Conservation (phyloP, 345 rosid species). For the Limnanthes douglasii region DNA sequence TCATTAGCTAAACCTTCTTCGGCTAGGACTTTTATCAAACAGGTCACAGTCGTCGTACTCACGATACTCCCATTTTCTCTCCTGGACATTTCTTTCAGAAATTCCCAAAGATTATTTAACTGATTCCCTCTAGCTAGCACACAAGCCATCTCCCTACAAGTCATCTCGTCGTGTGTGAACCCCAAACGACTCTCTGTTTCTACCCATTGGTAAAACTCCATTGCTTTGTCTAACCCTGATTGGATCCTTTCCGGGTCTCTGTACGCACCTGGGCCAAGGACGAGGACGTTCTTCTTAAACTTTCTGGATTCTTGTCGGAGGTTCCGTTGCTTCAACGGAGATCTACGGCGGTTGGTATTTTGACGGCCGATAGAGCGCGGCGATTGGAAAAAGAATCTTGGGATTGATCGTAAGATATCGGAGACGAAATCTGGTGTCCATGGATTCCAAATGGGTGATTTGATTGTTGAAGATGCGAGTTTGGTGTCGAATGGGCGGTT, state of each 20-base stretch:
- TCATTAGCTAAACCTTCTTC: slow-evolving; percentile 77
- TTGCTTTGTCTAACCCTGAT: slow-evolving; percentile 44
- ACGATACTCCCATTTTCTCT: slow-evolving; percentile 22
- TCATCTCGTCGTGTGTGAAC: slow-evolving; percentile 40
- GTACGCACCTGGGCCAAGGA: slow-evolving; percentile 64
- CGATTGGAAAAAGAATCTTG: slow-evolving; percentile 56
- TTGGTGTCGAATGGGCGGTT: slow-evolving; percentile 42
- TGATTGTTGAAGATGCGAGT: slow-evolving; percentile 30
- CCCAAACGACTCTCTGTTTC: slow-evolving; percentile 29
- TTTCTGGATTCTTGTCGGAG: slow-evolving; percentile 27
- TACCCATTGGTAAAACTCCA: slow-evolving; percentile 51
- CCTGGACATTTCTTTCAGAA: slow-evolving; percentile 39
- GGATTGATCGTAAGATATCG: slow-evolving; percentile 47
- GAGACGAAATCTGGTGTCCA: slow-evolving; percentile 36
- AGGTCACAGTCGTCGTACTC: slow-evolving; percentile 34
- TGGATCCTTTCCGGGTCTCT: slow-evolving; percentile 41
- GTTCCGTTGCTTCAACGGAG: slow-evolving; percentile 53
- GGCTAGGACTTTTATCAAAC: slow-evolving; percentile 91
- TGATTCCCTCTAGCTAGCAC: slow-evolving; percentile 50
- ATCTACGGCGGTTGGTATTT: slow-evolving; percentile 51
- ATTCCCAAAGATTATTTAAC: slow-evolving; percentile 45
- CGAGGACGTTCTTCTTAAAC: slow-evolving; percentile 15
- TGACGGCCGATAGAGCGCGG: slow-evolving; percentile 71
- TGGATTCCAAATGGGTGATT: slow-evolving; percentile 6
- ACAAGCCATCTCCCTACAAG: slow-evolving; percentile 66